These are phyloP conservation scores for Fagus crenata DNA, from an alignment of 306 rosid species.

Conservation along the genomic window DNA sequence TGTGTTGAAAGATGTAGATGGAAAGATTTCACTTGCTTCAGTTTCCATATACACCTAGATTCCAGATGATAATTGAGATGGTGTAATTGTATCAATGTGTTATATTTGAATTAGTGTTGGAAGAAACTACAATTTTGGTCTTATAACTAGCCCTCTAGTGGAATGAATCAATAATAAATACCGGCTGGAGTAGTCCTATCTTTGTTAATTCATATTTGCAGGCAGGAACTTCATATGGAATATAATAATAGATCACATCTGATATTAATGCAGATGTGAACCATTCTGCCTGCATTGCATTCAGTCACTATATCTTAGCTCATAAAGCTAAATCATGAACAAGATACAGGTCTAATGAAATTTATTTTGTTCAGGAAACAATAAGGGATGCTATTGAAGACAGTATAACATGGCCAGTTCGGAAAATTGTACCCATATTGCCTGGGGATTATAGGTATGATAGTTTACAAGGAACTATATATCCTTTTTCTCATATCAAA, in stretches of 20 bases:
- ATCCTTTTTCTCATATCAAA: constrained; percentile 5
- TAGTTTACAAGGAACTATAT: constrained; percentile 7
- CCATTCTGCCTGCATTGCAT: constrained; percentile 9
- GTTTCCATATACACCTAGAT: too few species aligned
- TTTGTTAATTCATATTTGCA: neutral
- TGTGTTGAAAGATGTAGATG: too few species aligned
- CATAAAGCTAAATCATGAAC: neutral
- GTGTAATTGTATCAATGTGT: too few species aligned
- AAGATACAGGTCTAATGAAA: neutral
- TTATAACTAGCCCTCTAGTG: neutral
- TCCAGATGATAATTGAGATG: too few species aligned
- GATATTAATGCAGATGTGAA: neutral
- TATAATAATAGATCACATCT: neutral
- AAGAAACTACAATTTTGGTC: neutral
- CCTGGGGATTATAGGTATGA: constrained; percentile 89
- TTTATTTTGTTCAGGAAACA: constrained; percentile 61
- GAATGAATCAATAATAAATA: neutral
- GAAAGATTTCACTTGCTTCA: too few species aligned
- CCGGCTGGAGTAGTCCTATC: neutral
- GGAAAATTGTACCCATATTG: constrained; percentile 69
- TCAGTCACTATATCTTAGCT: neutral
- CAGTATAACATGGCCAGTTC: constrained; percentile 90
- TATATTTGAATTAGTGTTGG: neutral
- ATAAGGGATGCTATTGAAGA: constrained; percentile 91
- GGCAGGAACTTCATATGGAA: neutral